Base-by-base conservation (phyloP, 208 protist species). In the Blechomonas ayalai region DNA sequence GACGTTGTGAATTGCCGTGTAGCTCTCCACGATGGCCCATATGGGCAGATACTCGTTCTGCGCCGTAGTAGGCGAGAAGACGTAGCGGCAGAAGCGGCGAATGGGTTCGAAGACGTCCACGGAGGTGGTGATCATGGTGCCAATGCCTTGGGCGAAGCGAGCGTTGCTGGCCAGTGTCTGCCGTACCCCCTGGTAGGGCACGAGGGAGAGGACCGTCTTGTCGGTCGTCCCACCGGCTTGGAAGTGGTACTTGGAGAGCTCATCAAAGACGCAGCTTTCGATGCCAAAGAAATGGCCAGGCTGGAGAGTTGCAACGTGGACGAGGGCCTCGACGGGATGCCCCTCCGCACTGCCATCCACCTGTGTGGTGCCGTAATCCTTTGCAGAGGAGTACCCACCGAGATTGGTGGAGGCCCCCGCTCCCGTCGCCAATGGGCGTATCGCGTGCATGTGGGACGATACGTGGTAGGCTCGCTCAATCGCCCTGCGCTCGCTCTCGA, bases 21-120 rank as follows among this genome's bases (percentile, higher is more conserved):
- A 92, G 39, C 56, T 73, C 38, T 89, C 68, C 34, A 92, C 46
- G 40, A 92, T 89, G 20, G 60, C 70, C 83, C 76, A 86, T 28
- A 92, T 57, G 20, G 73, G 69, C 16, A 92, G 62, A 56, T 89
- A 87, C 56, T 89, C 78, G 54, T 89, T 89, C 58, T 79, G 67
- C 19, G 64, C 62, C 7, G 63, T 56, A 10, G 54, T 49, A 3
- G 75, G 61, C 3, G 79, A 73, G 55, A 89, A 89, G 33, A 92
- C 79, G 35, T 70, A 76, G 27, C 79, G 79, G 55, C 79, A 86
- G 64, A 89, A 88, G 63, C 81, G 52, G 19, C 74, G 75, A 31
- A 92, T 64, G 0, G 79, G 69, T 15, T 61, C 67, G 58, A 92
- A 92, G 27, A 87, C 67, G 60, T 89, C 73, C 27, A 83, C 59